Evolutionary conservation across 768 basidiomycete species (phyloP), one percentile per base, ranked within the genome.

Genomic region (Russula sp.): DNA sequence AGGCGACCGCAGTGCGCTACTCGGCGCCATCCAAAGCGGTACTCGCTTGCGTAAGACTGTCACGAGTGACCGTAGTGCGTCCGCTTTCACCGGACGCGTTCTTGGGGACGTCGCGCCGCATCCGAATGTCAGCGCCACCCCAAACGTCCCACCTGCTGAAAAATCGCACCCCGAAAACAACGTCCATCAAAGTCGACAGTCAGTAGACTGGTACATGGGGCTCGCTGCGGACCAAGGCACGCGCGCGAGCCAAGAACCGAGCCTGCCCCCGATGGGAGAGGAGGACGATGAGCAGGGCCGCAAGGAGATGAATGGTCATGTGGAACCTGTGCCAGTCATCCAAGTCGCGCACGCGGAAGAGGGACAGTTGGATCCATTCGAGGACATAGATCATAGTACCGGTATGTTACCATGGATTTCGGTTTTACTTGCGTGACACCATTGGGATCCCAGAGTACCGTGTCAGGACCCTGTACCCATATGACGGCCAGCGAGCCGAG

Each of bases 161-260:
- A 38, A 61, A 67, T 42, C 67, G 72, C 42, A 76, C 80, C 38
- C 80, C 75, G 60, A 83, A 88, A 53, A 26, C 20, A 30, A 28
- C 14, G 44, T n/a, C n/a, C 36, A 50, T 28, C 38, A 38, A 34
- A 65, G 59, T 34, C 66, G 86, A 64, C 89, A 94, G 74, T 89
- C 87, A 8, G 88, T 96, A 4, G 94, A 93, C 70, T 98, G 95
- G 95, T 94, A 92, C 72, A 83, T 86, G 57, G 89, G 88, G 36
- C 80, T 96, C 14, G 94, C 95, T 14, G 89, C 88, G 44, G 87
- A 96, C 76, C 77, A 77, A 42, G 81, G 79, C 40, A 71, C 72
- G 32, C 61, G 30, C 11, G 73, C 72, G 26, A 75, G 71, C 26
- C 66, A 68, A 24, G 71, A 71, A 51, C 70, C 77, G 34, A 77